phyloP scores from a whole-genome alignment of 495 filamentous ascomycete genomes.

The Talaromyces ruber region DNA sequence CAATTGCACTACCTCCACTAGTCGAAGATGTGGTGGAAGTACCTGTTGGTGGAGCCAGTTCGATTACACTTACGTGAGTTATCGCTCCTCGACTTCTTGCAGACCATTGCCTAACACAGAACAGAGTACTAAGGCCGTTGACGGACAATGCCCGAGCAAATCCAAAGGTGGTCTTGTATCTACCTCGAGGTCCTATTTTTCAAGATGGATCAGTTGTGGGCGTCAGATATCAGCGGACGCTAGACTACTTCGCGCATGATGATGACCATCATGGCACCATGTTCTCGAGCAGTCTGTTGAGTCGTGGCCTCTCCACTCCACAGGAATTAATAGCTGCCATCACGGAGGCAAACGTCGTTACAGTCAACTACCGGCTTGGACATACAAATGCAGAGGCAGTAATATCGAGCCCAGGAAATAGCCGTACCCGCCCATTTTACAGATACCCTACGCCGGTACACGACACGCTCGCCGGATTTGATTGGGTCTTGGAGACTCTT shows the following conservation, averaged over 20 bases:
- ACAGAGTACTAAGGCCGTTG: conserved; percentile 20
- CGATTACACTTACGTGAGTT: conserved; percentile 21
- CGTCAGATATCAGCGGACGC: neutral
- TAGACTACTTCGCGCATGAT: conserved; percentile 17
- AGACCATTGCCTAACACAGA: neutral
- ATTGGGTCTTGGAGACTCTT: conserved; percentile 28
- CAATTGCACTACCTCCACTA: neutral
- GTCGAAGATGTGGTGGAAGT: conserved; percentile 10
- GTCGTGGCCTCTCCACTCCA: neutral
- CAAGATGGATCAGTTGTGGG: neutral
- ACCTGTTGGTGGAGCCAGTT: conserved; percentile 27
- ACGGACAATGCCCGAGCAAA: neutral
- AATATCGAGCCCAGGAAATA: neutral
- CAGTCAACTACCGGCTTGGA: conserved; percentile 37
- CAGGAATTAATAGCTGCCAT: conserved; percentile 20
- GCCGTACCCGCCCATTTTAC: conserved; percentile 7
- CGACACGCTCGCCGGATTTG: conserved; percentile 30
- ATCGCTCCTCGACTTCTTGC: neutral
- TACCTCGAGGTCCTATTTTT: conserved; percentile 31
- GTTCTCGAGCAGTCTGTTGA: neutral
- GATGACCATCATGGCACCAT: conserved; percentile 15
- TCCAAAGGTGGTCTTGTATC: conserved; percentile 26
- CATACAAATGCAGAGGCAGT: conserved; percentile 18
- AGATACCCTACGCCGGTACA: conserved; percentile 33
- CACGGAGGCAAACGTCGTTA: conserved; percentile 27